These are phyloP conservation scores for Bremia lactucae DNA, from an alignment of 352 stramenopile species.

Conservation along the genomic window DNA sequence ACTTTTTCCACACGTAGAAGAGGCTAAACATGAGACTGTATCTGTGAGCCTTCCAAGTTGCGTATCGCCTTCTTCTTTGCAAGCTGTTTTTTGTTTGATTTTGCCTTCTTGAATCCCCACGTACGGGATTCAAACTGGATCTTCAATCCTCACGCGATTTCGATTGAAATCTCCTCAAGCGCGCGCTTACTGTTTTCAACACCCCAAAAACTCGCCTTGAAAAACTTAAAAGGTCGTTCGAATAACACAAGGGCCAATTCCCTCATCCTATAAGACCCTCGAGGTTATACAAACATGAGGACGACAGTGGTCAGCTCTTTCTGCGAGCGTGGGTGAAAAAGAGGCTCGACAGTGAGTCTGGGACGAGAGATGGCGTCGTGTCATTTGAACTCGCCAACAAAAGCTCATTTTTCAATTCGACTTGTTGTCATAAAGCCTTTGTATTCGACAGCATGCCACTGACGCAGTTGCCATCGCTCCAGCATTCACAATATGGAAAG, in stretches of 20 bases:
- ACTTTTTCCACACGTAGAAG: slow-evolving; percentile 21
- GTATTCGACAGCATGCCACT: slow-evolving; percentile 12
- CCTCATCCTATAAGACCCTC: too few species aligned
- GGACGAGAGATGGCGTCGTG: slow-evolving; percentile 12
- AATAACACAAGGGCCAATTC: neutral
- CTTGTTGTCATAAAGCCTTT: neutral
- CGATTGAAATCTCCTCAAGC: too few species aligned
- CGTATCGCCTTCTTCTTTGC: slow-evolving; percentile 12
- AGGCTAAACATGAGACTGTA: slow-evolving; percentile 15
- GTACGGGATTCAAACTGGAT: neutral
- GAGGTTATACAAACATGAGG: slow-evolving; percentile 6
- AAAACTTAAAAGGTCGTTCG: neutral
- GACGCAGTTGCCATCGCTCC: slow-evolving; percentile 23
- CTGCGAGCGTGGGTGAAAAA: slow-evolving; percentile 18
- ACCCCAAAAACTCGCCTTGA: too few species aligned
- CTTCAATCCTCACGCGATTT: too few species aligned
- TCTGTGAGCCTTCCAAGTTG: slow-evolving; percentile 7
- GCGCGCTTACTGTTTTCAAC: too few species aligned
- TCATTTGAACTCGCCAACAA: slow-evolving; percentile 15
- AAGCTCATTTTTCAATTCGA: slow-evolving; percentile 25
- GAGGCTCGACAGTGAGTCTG: slow-evolving; percentile 13
- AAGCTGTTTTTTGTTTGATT: too few species aligned
- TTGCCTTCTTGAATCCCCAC: slow-evolving; percentile 10
- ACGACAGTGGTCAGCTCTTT: slow-evolving; percentile 22
- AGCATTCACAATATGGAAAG: slow-evolving; percentile 8